Evolutionary conservation across 371 early-diverging fungal genomes (phyloP).

Genomic region (Saksenaea vasiformis): DNA sequence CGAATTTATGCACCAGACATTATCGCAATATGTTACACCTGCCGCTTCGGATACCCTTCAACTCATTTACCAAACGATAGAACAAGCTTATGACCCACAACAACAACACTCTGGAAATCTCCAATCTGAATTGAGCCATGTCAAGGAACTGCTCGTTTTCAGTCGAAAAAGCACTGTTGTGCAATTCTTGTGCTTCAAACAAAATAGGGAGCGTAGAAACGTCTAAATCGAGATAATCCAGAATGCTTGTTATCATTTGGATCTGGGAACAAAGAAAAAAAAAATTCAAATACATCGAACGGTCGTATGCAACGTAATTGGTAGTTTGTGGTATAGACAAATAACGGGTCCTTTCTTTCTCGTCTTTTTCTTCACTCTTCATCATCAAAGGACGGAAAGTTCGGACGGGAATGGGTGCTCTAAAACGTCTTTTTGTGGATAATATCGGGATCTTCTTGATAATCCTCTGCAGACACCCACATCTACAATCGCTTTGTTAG

Average conservation of each 20-base stretch:
- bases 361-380: neutral
- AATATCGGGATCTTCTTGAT: conserved; percentile 83
- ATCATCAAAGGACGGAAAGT: neutral
- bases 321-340: conserved; percentile 1
- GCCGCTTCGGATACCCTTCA: conserved; percentile 62
- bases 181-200: conserved; percentile 78
- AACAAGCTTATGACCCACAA: conserved; percentile 63
- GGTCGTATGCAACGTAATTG: conserved; percentile 2
- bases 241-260: neutral
- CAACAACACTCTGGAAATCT: conserved; percentile 55
- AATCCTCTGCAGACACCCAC: conserved; percentile 87
- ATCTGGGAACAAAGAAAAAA: neutral
- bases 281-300: conserved; percentile 2
- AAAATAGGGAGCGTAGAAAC: conserved; percentile 48
- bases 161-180: conserved; percentile 71
- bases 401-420: conserved; percentile 12
- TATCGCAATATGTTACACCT: conserved; percentile 70
- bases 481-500: conserved; percentile 43
- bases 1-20: conserved; percentile 81
- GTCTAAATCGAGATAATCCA: conserved; percentile 4
- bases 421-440: conserved; percentile 81
- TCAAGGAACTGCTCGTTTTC: conserved; percentile 65
- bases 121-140: conserved; percentile 60
- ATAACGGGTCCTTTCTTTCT: neutral
- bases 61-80: conserved; percentile 70